Evolutionary conservation across 805 yeast species (phyloP).

Genomic region (Cyberlindnera euphorbiiphila): DNA sequence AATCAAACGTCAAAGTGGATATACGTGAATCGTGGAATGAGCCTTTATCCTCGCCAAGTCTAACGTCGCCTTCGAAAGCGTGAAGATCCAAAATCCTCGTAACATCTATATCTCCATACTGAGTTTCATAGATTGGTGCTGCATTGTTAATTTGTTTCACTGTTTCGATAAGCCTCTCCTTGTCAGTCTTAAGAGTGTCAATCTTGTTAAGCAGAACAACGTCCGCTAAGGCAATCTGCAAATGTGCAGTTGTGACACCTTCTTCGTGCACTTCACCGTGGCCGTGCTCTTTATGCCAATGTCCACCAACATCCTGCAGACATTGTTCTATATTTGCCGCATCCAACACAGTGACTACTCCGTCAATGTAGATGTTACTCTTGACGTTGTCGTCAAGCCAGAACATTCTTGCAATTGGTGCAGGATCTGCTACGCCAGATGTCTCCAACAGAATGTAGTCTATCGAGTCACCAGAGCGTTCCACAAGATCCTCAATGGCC

Average conservation of each 20-base stretch:
- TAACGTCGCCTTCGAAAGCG: constrained; percentile 57
- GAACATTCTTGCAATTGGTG: constrained; percentile 94
- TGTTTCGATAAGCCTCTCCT: constrained; percentile 34
- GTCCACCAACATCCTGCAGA: constrained; percentile 69
- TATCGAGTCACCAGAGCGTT: constrained; percentile 63
- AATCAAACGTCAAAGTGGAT: constrained; percentile 48
- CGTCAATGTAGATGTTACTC: constrained; percentile 84
- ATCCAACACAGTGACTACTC: constrained; percentile 86
- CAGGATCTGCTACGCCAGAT: constrained; percentile 96
- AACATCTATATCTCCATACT: constrained; percentile 72
- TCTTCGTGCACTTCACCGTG: constrained; percentile 39
- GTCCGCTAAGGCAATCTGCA: constrained; percentile 90
- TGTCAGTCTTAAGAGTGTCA: constrained; percentile 44
- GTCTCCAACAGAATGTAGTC: constrained; percentile 94
- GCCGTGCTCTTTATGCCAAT: constrained; percentile 53
- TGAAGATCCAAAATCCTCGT: constrained; percentile 68
- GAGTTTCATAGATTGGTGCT: constrained; percentile 64
- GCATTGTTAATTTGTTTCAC: constrained; percentile 57
- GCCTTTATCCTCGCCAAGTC: constrained; percentile 23
- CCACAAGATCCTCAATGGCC: constrained; percentile 86
- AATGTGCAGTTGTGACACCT: constrained; percentile 72
- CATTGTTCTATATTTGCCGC: constrained; percentile 59
- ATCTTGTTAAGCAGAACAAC: constrained; percentile 73
- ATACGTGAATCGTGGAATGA: constrained; percentile 49
- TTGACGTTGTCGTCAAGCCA: constrained; percentile 92